Evolutionary conservation across 2,329 filamentous ascomycete genomes (phyloP).

Genomic region (Scedosporium apiospermum): DNA sequence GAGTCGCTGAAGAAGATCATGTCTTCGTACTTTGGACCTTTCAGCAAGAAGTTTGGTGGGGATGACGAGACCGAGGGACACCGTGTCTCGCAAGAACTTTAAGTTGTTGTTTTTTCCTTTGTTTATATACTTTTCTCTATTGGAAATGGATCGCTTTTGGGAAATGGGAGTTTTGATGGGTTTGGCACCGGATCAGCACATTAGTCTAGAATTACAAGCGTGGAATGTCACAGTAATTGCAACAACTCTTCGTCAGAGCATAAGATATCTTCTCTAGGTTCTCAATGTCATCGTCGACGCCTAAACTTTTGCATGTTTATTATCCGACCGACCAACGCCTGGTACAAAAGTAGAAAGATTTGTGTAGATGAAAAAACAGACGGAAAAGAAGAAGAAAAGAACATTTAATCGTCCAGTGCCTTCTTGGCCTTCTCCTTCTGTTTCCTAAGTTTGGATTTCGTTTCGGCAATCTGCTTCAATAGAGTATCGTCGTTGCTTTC

Average conservation of each 20-base stretch:
- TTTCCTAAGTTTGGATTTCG: slow-evolving; percentile 48
- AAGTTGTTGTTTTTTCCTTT: background rate
- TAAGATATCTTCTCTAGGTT: background rate
- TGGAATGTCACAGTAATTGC: background rate
- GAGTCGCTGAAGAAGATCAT: slow-evolving; percentile 59
- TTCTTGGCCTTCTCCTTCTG: slow-evolving; percentile 48
- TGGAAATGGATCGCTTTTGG: background rate
- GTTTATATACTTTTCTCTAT: background rate
- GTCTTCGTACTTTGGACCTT: slow-evolving; percentile 53
- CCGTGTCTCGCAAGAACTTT: background rate
- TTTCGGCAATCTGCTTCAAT: slow-evolving; percentile 49
- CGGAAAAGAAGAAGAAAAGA: too few species aligned
- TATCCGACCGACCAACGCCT: slow-evolving; percentile 4
- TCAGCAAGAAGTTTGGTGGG: slow-evolving; percentile 25
- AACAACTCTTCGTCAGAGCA: background rate
- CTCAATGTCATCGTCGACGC: background rate
- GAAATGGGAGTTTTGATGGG: background rate
- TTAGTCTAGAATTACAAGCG: background rate
- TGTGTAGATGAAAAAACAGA: too few species aligned
- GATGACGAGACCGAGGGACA: background rate
- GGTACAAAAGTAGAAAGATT: background rate
- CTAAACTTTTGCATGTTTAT: background rate
- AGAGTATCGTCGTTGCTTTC: slow-evolving; percentile 43
- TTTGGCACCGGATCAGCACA: too few species aligned
- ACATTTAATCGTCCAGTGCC: slow-evolving; percentile 35